These are phyloP conservation scores for Aspergillus sparsus DNA, from an alignment of 495 filamentous ascomycete genomes.

Conservation along the genomic window DNA sequence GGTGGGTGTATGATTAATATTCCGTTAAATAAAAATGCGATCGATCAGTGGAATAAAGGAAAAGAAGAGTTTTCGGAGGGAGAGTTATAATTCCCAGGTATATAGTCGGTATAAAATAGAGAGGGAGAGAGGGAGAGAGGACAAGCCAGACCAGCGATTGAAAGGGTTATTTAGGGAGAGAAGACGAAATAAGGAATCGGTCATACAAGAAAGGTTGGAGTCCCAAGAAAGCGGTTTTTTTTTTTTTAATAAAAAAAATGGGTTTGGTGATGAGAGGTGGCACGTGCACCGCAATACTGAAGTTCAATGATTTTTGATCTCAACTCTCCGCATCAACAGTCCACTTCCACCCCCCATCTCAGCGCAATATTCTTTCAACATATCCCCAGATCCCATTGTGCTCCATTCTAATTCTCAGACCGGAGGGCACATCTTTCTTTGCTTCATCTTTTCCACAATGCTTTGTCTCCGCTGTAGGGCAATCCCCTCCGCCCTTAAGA, in stretches of 20 bases:
- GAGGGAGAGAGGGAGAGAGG: too few relatives aligned
- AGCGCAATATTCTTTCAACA: too few relatives aligned
- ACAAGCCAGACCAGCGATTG: too few relatives aligned
- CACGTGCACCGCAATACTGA: conserved; percentile 38
- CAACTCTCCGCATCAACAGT: conserved; percentile 20
- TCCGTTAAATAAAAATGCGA: too few relatives aligned
- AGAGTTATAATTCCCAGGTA: too few relatives aligned
- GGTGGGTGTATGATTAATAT: not conserved
- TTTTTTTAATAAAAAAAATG: conserved; percentile 11
- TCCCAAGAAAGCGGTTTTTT: not conserved
- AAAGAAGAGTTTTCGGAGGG: too few relatives aligned
- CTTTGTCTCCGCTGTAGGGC: conserved; percentile 38
- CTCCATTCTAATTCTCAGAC: not conserved
- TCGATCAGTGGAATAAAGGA: too few relatives aligned
- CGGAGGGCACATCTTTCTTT: not conserved
- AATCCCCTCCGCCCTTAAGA: conserved; percentile 30
- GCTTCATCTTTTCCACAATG: conserved; percentile 27
- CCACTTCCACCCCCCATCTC: too few relatives aligned
- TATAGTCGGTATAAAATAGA: too few relatives aligned
- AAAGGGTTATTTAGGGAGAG: too few relatives aligned
- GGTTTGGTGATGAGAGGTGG: conserved; percentile 23
- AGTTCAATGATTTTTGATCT: conserved; percentile 35
- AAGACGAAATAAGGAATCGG: not conserved
- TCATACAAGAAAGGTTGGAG: not conserved
- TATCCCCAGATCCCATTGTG: conserved; percentile 4